Evolutionary conservation across 768 basidiomycete species (phyloP).

Genomic region (Crassisporium funariophilum): DNA sequence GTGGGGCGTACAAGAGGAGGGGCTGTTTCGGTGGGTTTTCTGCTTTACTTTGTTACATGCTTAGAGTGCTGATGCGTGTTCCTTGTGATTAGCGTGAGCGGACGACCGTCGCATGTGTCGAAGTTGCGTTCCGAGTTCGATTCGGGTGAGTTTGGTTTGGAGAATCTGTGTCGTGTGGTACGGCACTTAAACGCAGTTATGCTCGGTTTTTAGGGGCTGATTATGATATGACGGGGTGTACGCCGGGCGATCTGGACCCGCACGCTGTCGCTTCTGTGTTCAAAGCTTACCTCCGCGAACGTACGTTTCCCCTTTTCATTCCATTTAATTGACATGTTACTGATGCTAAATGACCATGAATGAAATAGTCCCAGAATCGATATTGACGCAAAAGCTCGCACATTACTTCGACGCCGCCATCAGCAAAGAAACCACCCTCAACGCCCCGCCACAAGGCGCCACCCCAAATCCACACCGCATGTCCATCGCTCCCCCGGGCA

Average conservation of each 20-base stretch:
- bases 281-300: slow-evolving; percentile 89
- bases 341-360: not conserved
- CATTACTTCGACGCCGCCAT: slow-evolving; percentile 83
- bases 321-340: not conserved
- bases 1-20: slow-evolving; percentile 88
- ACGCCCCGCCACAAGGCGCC: slow-evolving; percentile 20
- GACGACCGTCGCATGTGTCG: slow-evolving; percentile 78
- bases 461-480: slow-evolving; percentile 15
- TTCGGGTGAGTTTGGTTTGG: slow-evolving; percentile 47
- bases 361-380: slow-evolving; percentile 77
- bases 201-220: slow-evolving; percentile 66
- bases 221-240: slow-evolving; percentile 76
- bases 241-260: slow-evolving; percentile 88
- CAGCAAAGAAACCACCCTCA: slow-evolving; percentile 49
- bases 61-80: slow-evolving; percentile 9
- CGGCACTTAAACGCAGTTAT: slow-evolving; percentile 10
- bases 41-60: slow-evolving; percentile 15
- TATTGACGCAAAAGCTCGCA: slow-evolving; percentile 71
- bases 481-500: slow-evolving; percentile 18
- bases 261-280: slow-evolving; percentile 93
- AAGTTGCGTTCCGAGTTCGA: slow-evolving; percentile 83
- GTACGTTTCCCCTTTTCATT: slow-evolving; percentile 51
- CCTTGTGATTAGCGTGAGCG: slow-evolving; percentile 62
- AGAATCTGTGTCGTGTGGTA: slow-evolving; percentile 4
- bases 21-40: slow-evolving; percentile 71